Base-by-base conservation (phyloP, 768 basidiomycete species). In the Lepiota subincarnata region DNA sequence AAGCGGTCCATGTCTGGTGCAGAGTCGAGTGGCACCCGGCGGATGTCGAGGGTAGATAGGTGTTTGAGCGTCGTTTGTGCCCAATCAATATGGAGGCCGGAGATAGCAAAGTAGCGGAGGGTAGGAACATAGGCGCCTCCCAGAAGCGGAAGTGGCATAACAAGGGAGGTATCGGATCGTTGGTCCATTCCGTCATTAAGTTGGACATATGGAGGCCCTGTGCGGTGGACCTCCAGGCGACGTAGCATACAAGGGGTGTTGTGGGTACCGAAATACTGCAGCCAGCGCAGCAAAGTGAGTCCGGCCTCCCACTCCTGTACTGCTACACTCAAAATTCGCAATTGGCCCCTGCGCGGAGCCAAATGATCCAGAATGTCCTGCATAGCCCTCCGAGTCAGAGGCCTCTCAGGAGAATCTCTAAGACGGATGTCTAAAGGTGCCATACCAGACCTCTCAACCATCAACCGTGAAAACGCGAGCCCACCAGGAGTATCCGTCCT, bases 61-160 rank as follows among this genome's bases (percentile, higher is more conserved):
- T 86, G 80, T 28, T 64, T 59, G 7, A 85, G 62, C 24, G 48
- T 65, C 50, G 82, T 73, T 14, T 64, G 65, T 12, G 68, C 59
- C 81, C 86, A 89, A 64, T 87, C 75, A 55, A 87, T 68, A 56
- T 82, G 73, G 24, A 89, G 67, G 2, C 84, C 84, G 50, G 81
- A 79, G 26, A 86, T 62, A 35, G 78, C 73, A 38, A 88, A 59
- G 59, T 79, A 74, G 24, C 68, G 66, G 8, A 89, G 68, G n/a
- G 64, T 63, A 6, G 72, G 74, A 1, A 80, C 70, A 8, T 57
- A 56, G 1, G 68, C 75, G 14, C 81, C 78, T 50, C 77, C 84
- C 55, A 89, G 78, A 26, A 84, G 68, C 1, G 76, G 60, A 20
- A 69, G 62, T 28, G 72, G 66, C 16, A 44, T 57, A 66, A 48